Base-by-base conservation (phyloP, 75 land plant species). In the Ceratopteris richardii region DNA sequence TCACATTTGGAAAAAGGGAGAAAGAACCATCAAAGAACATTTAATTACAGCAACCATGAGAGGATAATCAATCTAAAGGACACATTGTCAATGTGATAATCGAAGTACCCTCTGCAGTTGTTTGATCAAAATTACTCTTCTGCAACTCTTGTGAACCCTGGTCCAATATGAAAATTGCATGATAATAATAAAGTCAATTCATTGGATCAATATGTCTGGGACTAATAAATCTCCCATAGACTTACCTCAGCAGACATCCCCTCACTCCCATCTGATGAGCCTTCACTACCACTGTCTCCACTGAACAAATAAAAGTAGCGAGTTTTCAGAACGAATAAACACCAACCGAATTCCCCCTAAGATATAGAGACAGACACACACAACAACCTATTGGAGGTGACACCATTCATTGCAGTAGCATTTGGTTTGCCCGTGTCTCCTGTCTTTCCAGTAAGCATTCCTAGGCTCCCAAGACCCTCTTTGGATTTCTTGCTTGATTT, bases 211-310 rank as follows among this genome's bases (percentile, higher is more conserved):
- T 5, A 23, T 20, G 20, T 22, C n/a, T n/a, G 16, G 29, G 1
- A 26, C 28, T 22, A 26, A 25, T 7, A 29, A 61, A 24, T 21
- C 21, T 10, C 13, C 22, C 17, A 40, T 23, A 24, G 36, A 9
- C 78, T 74, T 68, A 89, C 86, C 71, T 76, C 80, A 29, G 78
- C 81, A 50, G 87, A 76, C 54, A 80, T 77, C 1, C 71, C 88
- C 50, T 84, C 84, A 74, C 97, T 92, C 60, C 83, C 92, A 61
- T 82, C 97, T 56, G 82, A 81, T 61, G 93, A 81, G 39, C 80
- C 85, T 54, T 87, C 97, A 71, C 88, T 92, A 54, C 76, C 88
- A 77, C 88, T 92, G 43, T 92, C 97, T 48, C 67, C 87, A 83
- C 91, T 87, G 67, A 6, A 43, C 27, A 46, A 29, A 41, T 20